phyloP scores from a whole-genome alignment of 352 stramenopile genomes.

The Globisporangium emineosum region DNA sequence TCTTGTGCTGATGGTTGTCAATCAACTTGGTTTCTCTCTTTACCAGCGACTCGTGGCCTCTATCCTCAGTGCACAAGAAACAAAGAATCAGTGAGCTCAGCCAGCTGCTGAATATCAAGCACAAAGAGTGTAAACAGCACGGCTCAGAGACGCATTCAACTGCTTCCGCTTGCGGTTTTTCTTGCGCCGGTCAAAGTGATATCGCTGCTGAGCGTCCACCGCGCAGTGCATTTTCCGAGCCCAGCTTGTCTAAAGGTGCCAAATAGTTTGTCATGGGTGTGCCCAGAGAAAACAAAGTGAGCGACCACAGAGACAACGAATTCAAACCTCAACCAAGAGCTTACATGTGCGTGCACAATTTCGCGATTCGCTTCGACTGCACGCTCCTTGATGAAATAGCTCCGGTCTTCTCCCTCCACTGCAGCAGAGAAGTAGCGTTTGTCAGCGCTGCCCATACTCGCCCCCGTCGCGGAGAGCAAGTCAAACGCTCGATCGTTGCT shows the following conservation, averaged over 20 bases:
- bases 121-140: background rate
- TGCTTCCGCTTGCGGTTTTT: constrained; percentile 12
- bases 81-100: background rate
- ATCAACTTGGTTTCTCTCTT: constrained; percentile 28
- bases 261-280: background rate
- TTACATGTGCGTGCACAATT: constrained; percentile 27
- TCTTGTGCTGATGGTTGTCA: constrained; percentile 52
- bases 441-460: background rate
- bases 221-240: constrained; percentile 49
- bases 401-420: constrained; percentile 30
- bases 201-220: constrained; percentile 34
- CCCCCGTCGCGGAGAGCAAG: constrained; percentile 5
- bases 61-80: background rate
- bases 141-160: constrained; percentile 9
- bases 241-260: constrained; percentile 26
- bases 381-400: constrained; percentile 34
- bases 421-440: constrained; percentile 23
- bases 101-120: background rate
- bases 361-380: constrained; percentile 23
- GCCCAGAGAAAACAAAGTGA: background rate
- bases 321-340: background rate
- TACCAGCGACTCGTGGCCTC: constrained; percentile 5
- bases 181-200: constrained; percentile 43
- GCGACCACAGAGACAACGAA: constrained; percentile 9
- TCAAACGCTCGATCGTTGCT: constrained; percentile 29